These are phyloP conservation scores for Musa itinerans DNA, from an alignment of 176 grass and related monocot species.

Conservation along the genomic window DNA sequence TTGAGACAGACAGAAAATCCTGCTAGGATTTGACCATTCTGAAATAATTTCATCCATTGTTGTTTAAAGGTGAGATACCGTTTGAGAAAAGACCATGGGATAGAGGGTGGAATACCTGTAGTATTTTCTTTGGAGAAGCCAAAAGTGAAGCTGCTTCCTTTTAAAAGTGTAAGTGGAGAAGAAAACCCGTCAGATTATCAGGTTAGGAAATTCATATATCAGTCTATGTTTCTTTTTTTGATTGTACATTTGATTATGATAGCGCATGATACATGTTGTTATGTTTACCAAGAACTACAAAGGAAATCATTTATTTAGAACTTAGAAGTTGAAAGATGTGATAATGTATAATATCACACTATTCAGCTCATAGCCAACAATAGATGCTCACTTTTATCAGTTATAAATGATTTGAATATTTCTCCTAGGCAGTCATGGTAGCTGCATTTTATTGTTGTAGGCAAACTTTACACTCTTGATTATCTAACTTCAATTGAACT, in stretches of 20 bases:
- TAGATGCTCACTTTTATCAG: neutral
- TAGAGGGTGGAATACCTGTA: conserved; percentile 78
- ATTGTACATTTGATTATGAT: conserved; percentile 2
- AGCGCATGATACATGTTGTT: neutral
- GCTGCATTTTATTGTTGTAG: neutral
- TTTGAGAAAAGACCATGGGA: conserved; percentile 74
- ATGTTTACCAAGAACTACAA: neutral
- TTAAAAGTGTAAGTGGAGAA: conserved; percentile 62
- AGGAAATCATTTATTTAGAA: neutral
- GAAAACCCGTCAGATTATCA: conserved; percentile 97
- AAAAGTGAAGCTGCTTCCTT: conserved; percentile 92
- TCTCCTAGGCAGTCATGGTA: neutral
- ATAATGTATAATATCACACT: neutral
- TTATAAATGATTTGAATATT: neutral
- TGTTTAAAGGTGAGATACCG: conserved; percentile 65
- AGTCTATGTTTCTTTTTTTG: neutral
- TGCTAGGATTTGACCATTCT: neutral
- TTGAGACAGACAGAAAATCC: neutral
- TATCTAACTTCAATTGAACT: conserved; percentile 18
- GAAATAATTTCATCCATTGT: neutral
- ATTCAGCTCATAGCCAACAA: neutral
- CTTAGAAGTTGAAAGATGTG: neutral
- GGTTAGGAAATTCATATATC: conserved; percentile 31
- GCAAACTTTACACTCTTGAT: conserved; percentile 9
- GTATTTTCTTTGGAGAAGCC: conserved; percentile 91